Percentiles rank a stretch among this genome's conserved stretches.
phyloP scores from a whole-genome alignment of 1,139 yeast genomes.

The Candida glucosophila region DNA sequence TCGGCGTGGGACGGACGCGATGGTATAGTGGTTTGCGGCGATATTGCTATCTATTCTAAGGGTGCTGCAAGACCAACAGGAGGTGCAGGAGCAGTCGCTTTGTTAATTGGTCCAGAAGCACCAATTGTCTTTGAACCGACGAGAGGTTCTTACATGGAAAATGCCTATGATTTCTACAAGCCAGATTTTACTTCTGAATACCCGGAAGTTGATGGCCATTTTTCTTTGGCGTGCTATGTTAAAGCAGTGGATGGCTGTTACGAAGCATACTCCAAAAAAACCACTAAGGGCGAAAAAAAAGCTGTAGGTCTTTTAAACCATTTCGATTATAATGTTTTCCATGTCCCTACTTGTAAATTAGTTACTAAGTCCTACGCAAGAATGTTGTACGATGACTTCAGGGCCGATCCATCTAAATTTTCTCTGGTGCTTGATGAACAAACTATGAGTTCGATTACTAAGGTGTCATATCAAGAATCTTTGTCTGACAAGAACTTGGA shows the following conservation, averaged over 20 bases:
- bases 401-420: conserved; percentile 53
- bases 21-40: conserved; percentile 95
- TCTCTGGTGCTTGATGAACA: conserved; percentile 43
- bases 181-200: conserved; percentile 96
- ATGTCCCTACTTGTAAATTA: conserved; percentile 96
- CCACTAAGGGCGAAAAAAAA: conserved; percentile 45
- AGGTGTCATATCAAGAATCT: conserved; percentile 66
- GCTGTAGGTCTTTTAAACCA: conserved; percentile 60
- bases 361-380: conserved; percentile 92
- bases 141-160: conserved; percentile 92
- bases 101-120: conserved; percentile 95
- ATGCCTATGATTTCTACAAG: conserved; percentile 95
- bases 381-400: conserved; percentile 81
- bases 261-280: conserved; percentile 72
- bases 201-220: conserved; percentile 97
- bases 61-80: conserved; percentile 99
- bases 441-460: conserved; percentile 46
- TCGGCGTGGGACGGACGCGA: conserved; percentile 98
- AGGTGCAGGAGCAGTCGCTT: conserved; percentile 96
- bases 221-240: conserved; percentile 87
- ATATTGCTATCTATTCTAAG: conserved; percentile 93
- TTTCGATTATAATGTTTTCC: conserved; percentile 95
- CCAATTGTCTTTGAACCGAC: conserved; percentile 86
- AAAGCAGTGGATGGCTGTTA: conserved; percentile 89
- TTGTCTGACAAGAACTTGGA: conserved; percentile 75